phyloP scores from a whole-genome alignment of 257 asterid genomes.

The Eustoma russellianum region DNA sequence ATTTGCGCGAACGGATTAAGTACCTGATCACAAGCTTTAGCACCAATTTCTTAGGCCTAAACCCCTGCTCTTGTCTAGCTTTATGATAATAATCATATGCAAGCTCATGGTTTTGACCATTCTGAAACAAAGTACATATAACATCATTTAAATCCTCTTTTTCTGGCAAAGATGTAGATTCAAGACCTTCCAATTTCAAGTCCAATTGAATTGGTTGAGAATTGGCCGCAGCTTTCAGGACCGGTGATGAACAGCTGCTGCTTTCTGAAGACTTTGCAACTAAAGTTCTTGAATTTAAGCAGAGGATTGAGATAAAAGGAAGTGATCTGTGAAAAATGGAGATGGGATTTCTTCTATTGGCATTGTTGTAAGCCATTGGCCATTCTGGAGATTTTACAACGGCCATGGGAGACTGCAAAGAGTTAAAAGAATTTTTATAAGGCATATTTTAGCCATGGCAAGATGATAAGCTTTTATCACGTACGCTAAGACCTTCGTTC shows the following conservation, averaged over 20 bases:
- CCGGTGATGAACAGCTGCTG: slow-evolving; percentile 49
- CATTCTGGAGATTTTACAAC: slow-evolving; percentile 52
- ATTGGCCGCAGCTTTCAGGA: slow-evolving; percentile 23
- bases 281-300: slow-evolving; percentile 30
- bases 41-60: slow-evolving; percentile 44
- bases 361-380: slow-evolving; percentile 31
- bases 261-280: slow-evolving; percentile 31
- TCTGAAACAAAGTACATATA: slow-evolving; percentile 51
- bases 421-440: too few relatives aligned
- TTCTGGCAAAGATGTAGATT: slow-evolving; percentile 16
- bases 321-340: slow-evolving; percentile 16
- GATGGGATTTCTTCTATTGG: slow-evolving; percentile 16
- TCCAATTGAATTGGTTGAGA: slow-evolving; percentile 35
- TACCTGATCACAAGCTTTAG: slow-evolving; percentile 63
- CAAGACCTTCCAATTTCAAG: slow-evolving; percentile 30
- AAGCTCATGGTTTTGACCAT: slow-evolving; percentile 45
- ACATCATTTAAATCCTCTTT: slow-evolving; percentile 42
- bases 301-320: slow-evolving; percentile 34
- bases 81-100: slow-evolving; percentile 50
- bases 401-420: slow-evolving; percentile 33
- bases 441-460: too few relatives aligned
- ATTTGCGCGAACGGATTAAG: slow-evolving; percentile 39
- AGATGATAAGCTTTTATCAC: too few relatives aligned
- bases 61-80: slow-evolving; percentile 38
- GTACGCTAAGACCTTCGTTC: too few relatives aligned